These are phyloP conservation scores for Telfairia occidentalis DNA, from an alignment of 331 rosid species.

Conservation along the genomic window DNA sequence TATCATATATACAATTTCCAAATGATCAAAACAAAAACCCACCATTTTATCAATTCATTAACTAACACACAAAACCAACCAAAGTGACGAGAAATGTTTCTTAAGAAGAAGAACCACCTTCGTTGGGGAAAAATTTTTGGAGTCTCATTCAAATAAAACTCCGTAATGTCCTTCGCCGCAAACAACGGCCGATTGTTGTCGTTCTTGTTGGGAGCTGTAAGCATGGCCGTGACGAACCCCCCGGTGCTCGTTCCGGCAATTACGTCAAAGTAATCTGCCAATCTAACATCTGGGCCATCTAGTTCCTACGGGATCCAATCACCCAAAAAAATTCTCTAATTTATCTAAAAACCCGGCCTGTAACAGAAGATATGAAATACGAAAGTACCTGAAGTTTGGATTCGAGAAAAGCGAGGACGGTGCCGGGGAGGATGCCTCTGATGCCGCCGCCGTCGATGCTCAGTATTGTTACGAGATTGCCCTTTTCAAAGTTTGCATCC, in stretches of 20 bases:
- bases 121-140: conserved; percentile 24
- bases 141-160: conserved; percentile 21
- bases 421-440: conserved; percentile 14
- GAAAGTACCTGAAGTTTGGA: conserved; percentile 19
- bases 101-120: background rate
- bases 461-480: conserved; percentile 16
- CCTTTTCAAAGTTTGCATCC: conserved; percentile 8
- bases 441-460: conserved; percentile 33
- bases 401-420: conserved; percentile 10
- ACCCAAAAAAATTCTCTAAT: conserved; percentile 14
- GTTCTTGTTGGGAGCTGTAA: conserved; percentile 2
- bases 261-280: conserved; percentile 5
- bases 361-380: too few species aligned
- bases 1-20: background rate
- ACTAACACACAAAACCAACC: too few species aligned
- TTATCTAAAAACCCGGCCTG: too few species aligned
- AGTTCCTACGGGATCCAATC: background rate
- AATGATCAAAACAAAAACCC: background rate
- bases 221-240: background rate
- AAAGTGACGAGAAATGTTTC: background rate
- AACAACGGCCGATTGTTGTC: conserved; percentile 24
- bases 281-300: background rate
- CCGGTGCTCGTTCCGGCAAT: conserved; percentile 1
- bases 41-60: background rate
- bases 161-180: conserved; percentile 22